Conservation (phyloP, 768 basidiomycete genomes). For the Lentinula guzmanii region DNA sequence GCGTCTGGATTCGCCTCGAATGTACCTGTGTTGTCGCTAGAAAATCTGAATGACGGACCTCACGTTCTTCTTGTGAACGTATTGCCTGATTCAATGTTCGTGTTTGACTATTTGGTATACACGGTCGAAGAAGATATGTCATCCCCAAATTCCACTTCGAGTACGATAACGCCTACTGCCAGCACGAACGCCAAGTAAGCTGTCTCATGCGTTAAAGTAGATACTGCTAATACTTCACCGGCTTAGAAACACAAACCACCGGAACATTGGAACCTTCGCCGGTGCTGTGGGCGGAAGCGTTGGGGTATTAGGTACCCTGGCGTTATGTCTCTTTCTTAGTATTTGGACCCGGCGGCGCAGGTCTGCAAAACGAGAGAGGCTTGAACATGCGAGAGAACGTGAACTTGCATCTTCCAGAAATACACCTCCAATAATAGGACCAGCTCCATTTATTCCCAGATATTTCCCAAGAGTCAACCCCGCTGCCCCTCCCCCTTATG, state of each 20-base stretch:
- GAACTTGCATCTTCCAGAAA: constrained; percentile 18
- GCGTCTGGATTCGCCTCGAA: constrained; percentile 22
- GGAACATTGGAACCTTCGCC: constrained; percentile 39
- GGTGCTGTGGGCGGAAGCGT: constrained; percentile 48
- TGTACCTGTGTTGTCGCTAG: constrained; percentile 30
- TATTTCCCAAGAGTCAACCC: constrained; percentile 49
- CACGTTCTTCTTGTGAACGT: constrained; percentile 40
- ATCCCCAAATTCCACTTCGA: constrained; percentile 13
- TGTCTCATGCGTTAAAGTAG: constrained; percentile 11
- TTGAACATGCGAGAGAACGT: constrained; percentile 18
- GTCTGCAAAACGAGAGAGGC: constrained; percentile 34
- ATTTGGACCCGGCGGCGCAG: constrained; percentile 40
- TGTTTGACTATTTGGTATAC: constrained; percentile 44
- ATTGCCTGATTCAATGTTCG: constrained; percentile 37
- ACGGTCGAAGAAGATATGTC: constrained; percentile 14
- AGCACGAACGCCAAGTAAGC: constrained; percentile 17
- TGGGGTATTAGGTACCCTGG: constrained; percentile 42
- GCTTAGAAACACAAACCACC: not conserved
- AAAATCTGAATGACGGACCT: constrained; percentile 25
- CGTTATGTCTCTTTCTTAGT: constrained; percentile 43
- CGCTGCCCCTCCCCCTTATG: constrained; percentile 33
- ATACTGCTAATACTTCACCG: not conserved
- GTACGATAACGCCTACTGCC: constrained; percentile 7
- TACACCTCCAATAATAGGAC: constrained; percentile 34
- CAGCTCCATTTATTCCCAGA: constrained; percentile 46